phyloP scores from a whole-genome alignment of 306 rosid species.

The Pterocarpus macrocarpus region DNA sequence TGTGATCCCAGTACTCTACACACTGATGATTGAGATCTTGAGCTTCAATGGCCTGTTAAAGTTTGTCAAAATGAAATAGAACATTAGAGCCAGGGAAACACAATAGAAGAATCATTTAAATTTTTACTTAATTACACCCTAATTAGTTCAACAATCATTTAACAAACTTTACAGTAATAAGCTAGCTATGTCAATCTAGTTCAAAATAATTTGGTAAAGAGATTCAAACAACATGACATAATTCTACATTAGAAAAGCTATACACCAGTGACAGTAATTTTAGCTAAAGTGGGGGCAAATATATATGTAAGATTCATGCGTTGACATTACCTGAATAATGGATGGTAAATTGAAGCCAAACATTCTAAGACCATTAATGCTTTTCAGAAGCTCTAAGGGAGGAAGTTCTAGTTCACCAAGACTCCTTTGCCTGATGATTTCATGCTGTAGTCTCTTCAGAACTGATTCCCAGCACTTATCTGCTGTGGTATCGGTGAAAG shows the following conservation, averaged over 20 bases:
- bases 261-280: constrained; percentile 2
- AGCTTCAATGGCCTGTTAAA: constrained; percentile 78
- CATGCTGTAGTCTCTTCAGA: constrained; percentile 60
- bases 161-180: not conserved
- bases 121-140: constrained; percentile 23
- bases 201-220: constrained; percentile 5
- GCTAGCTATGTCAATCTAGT: constrained; percentile 28
- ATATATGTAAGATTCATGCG: constrained; percentile 15
- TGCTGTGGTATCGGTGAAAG: constrained; percentile 65
- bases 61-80: constrained; percentile 39
- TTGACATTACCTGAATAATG: constrained; percentile 64
- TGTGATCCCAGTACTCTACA: constrained; percentile 82
- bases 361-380: constrained; percentile 74
- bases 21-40: constrained; percentile 77
- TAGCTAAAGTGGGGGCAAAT: constrained; percentile 16
- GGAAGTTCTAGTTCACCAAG: constrained; percentile 57
- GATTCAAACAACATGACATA: constrained; percentile 14
- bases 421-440: constrained; percentile 55
- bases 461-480: constrained; percentile 87
- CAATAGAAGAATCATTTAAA: constrained; percentile 14
- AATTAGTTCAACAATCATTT: constrained; percentile 5
- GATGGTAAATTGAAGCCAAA: constrained; percentile 80
- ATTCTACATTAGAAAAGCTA: constrained; percentile 23
- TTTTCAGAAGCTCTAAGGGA: constrained; percentile 57
- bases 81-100: constrained; percentile 22